Evolutionary conservation across 2,329 filamentous ascomycete genomes (phyloP), one percentile per base, ranked within the genome.

Genomic region (Fusarium sp.): DNA sequence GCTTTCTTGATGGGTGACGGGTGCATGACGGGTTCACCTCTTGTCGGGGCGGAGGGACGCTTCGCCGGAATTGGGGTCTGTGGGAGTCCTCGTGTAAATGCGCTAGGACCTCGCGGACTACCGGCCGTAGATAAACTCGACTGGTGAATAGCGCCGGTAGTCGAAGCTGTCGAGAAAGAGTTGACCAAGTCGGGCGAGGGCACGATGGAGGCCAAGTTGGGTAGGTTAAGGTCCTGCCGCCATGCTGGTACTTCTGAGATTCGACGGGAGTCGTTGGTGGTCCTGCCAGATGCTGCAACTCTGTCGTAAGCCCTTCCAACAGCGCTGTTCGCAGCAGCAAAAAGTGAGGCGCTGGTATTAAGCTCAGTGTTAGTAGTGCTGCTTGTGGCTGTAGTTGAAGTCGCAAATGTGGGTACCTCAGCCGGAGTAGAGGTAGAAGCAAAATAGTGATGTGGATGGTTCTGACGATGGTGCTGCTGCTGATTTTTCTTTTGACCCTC

Each of bases 1-100:
- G 82, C 77, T 76, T 84, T 87, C 77, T 87, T 88, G 25, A 78
- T 65, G 12, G 80, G 79, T 9, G 76, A 78, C 6, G 77, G 75
- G 52, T 81, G 74, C 79, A 81, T 81, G 54, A 58, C 63, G 41
- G 65, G 52, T 43, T 76, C 77, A 44, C 67, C 62, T 68, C 65
- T 73, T 57, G 45, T 58, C 25, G 57, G 60, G 38, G 62, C 62
- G 43, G 72, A 66, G 41, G 74, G 69, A 43, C 77, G 78, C 70
- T 79, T 79, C 51, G 64, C 63, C 16, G 69, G 29, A 49, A 53
- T 62, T 29, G 73, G 69, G 55, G 62, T 58, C 47, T 64, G 70
- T 48, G 65, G 40, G 16, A 67, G 65, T 30, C 65, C 70, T 65
- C 55, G 59, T 54, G 62, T 65, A 32, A 58, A 45, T 41, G 59